A percentile compares a stretch with the other conserved stretches of the same genome.
phyloP scores from a whole-genome alignment of 2,329 filamentous ascomycete species.

The Cadophora sp. region DNA sequence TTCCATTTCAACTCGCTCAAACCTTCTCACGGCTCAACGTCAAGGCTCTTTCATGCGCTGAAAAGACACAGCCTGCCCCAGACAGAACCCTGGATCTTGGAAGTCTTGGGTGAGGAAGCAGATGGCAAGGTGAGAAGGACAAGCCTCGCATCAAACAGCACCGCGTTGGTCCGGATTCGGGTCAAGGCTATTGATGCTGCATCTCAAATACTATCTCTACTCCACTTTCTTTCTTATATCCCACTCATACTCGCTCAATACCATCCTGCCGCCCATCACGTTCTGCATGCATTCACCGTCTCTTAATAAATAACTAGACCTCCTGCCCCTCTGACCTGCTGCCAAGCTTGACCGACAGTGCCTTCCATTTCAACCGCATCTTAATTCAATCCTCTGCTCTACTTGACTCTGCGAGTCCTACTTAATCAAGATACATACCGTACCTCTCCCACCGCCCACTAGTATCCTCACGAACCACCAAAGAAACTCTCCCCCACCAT shows the following conservation, averaged over 20 bases:
- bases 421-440: neutral
- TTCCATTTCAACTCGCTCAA: slow-evolving; percentile 14
- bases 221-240: slow-evolving; percentile 24
- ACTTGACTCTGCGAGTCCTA: slow-evolving; percentile 12
- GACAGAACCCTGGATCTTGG: neutral
- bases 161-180: neutral
- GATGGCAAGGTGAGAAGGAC: neutral
- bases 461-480: slow-evolving; percentile 10
- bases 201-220: slow-evolving; percentile 3
- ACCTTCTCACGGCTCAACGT: slow-evolving; percentile 10
- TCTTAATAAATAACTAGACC: slow-evolving; percentile 16
- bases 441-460: neutral
- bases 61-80: neutral
- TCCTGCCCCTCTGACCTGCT: slow-evolving; percentile 13
- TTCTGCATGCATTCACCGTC: neutral
- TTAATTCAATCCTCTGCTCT: neutral
- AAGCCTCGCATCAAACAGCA: slow-evolving; percentile 18
- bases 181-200: neutral
- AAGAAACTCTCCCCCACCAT: slow-evolving; percentile 1
- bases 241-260: slow-evolving; percentile 35
- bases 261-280: neutral
- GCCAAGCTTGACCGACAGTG: slow-evolving; percentile 20
- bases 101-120: neutral
- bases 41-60: slow-evolving; percentile 10
- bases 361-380: slow-evolving; percentile 1